Percentiles rank a stretch among this genome's conserved stretches.
Evolutionary conservation across 2,329 filamentous ascomycete species (phyloP).

Genomic region (Hypoxylon sp.): DNA sequence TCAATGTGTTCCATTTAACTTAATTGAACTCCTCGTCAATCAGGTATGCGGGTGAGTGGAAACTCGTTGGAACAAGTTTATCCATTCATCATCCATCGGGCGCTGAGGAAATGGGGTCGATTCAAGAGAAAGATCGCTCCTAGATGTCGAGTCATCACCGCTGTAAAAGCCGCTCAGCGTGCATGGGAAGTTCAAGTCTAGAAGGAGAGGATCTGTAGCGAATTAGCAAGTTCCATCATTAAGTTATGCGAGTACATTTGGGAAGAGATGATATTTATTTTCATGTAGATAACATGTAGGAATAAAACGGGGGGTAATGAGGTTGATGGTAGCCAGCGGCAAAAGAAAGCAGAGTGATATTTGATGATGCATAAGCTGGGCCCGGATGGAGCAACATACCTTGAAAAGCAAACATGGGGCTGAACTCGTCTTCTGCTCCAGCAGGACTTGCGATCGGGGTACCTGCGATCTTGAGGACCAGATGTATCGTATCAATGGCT

Average conservation of each 20-base stretch:
- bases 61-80: conserved; percentile 36
- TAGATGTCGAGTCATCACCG: conserved; percentile 22
- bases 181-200: conserved; percentile 40
- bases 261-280: neutral
- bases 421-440: conserved; percentile 22
- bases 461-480: conserved; percentile 32
- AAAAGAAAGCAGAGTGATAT: neutral
- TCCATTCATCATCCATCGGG: conserved; percentile 31
- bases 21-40: conserved; percentile 4
- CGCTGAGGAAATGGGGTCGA: conserved; percentile 13
- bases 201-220: conserved; percentile 35
- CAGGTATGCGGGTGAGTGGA: conserved; percentile 19
- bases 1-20: neutral
- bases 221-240: conserved; percentile 20
- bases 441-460: conserved; percentile 25
- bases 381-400: conserved; percentile 19
- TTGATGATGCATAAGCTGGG: neutral
- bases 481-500: conserved; percentile 38
- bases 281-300: neutral
- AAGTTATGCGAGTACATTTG: neutral
- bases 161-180: conserved; percentile 31
- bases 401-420: conserved; percentile 35
- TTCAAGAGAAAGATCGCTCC: conserved; percentile 23
- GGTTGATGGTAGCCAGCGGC: neutral
- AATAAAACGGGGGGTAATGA: no score